Base-by-base conservation (phyloP, 176 grass and related monocot species). In the Oryza coarctata region DNA sequence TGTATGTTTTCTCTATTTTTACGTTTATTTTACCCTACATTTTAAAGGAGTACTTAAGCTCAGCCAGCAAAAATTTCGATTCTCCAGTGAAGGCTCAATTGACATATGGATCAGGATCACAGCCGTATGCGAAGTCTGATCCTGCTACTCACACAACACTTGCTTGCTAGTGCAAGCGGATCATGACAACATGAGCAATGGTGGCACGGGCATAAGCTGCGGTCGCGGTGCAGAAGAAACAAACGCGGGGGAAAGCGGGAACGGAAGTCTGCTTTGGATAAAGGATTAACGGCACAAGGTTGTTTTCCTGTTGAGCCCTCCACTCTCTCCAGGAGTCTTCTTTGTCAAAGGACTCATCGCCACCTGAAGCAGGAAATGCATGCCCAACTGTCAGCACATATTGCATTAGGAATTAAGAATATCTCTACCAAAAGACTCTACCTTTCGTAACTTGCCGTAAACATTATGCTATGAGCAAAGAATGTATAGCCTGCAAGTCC, bases 331-430 rank as follows among this genome's bases (percentile, higher is more conserved):
- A 28, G 38, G 17, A 41, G 40, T 15, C 20, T n/a, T 20, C 26
- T 30, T 44, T 47, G 58, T 11, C 40, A 50, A 83, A 83, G 29
- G 12, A 10, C 47, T 28, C 17, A 74, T 32, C 43, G 6, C 10
- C 38, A 39, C 34, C 44, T 58, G 80, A 67, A 15, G 64, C 68
- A 66, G 60, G 60, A 64, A 83, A 44, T 9, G 67, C 26, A 31
- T 78, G 66, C 49, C 66, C 80, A 72, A 72, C 41, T 26, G 66
- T 43, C 83, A 70, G 12, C 29, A 74, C 15, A 18, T 47, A 61
- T 12, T 28, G n/a, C 71, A 35, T 45, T 11, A 12, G 22, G 8
- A 61, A n/a, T 44, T 11, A 12, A 23, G 13, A 61, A 70, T 63
- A 77, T 63, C 11, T 49, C 22, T 43, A 14, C 12, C 66, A 62